Evolutionary conservation across 805 yeast genomes (phyloP), one percentile per base, ranked within the genome.

Genomic region (Candida arabinofermentans): DNA sequence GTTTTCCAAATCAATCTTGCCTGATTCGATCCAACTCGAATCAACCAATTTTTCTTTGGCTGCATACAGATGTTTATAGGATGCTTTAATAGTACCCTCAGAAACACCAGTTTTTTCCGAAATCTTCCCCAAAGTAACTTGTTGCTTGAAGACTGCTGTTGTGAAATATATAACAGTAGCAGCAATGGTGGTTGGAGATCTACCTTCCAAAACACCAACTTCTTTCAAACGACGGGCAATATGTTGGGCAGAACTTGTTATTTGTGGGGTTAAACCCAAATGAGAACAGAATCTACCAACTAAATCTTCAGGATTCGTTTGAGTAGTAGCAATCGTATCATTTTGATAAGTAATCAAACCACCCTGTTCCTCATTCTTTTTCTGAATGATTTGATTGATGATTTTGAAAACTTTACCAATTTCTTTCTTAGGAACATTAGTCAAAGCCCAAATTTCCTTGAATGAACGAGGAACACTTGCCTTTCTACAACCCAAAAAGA

Each of bases 121-220:
- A 42, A 93, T 91, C 56, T 79, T 84, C 2, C 83, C 67, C 0
- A 96, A 90, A 3, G 85, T 71, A 27, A 87, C 70, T 39, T 80
- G 84, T 27, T 83, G 81, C 34, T 85, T 85, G 61, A 90, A 90
- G n/a, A 93, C 67, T n/a, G 86, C 69, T 4, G 91, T 85, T 6
- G 96, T 86, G 86, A 93, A 83, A 66, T 91, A 93, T 37, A 93
- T 91, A 5, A 93, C 95, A 1, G 97, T 95, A 7, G 98, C 98
- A 0, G 98, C 97, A 58, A 93, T 88, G 27, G 99, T 91, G 41
- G 90, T 90, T 23, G 99, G 99, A 3, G 96, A 86, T 52, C 96
- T 77, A 55, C 99, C 98, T 14, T 96, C 97, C 57, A 93, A 72
- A 29, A 91, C 95, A 42, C 97, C 96, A 47, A 84, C 83, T 48